Base-by-base conservation (phyloP, 352 stramenopile species). In the Phytophthora kernoviae region DNA sequence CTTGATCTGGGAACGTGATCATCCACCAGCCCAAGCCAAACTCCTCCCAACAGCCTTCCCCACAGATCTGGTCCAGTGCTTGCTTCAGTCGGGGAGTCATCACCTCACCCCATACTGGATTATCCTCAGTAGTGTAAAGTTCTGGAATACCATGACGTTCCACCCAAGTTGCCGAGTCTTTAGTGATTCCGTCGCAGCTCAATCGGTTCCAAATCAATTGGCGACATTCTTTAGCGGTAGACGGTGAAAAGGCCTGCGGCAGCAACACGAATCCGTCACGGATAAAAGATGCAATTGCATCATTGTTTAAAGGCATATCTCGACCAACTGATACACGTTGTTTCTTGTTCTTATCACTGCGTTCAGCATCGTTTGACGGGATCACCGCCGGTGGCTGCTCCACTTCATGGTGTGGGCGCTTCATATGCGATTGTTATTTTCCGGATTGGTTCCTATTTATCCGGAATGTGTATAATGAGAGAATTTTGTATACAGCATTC, bases 11-110 rank as follows among this genome's bases (percentile, higher is more conserved):
- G 52, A 94, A 95, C 30, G 87, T 94, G 48, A 94, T 59, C 57
- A 92, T 87, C 87, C 85, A 94, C 87, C 84, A 94, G 14, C 87
- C 87, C 30, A 86, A 85, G n/a, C 78, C 81, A 45, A 95, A 87
- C 18, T 76, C 56, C 33, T 87, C 58, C 83, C 83, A 95, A 7
- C 67, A 58, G 12, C 67, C 65, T n/a, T 58, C 44, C 7, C 87
- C 87, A n/a, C 82, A 89, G 11, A 93, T 52, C 47, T 95, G 84
- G 49, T 93, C 77, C 24, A 95, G 60, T 10, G 87, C 87, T 26
- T 21, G 39, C 21, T 74, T 69, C 24, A 93, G 65, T 39, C 67
- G 68, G 4, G 54, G 50, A 1, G 78, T 79, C 47, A 88, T 15
- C 17, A 88, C 74, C 11, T 75, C 49, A 3, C 51, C 55, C 82